Conservation (phyloP, 805 yeast genomes). For the Candida parachauliodes region DNA sequence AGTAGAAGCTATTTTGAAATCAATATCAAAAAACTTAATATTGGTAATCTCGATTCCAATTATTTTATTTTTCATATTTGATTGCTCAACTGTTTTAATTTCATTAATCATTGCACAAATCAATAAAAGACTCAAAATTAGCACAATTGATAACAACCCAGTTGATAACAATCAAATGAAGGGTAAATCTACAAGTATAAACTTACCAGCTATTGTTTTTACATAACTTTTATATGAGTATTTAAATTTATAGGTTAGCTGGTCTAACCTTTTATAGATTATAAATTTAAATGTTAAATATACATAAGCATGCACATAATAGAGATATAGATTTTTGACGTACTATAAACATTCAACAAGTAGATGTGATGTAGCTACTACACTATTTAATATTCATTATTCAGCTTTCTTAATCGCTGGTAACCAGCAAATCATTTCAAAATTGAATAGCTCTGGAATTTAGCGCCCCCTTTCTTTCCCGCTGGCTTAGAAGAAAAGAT, state of each 20-base stretch:
- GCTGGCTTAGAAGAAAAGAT: too few relatives aligned
- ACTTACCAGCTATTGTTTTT: background rate
- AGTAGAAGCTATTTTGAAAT: slow-evolving; percentile 1
- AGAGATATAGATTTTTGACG: too few relatives aligned
- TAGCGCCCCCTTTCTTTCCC: too few relatives aligned
- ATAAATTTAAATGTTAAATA: background rate
- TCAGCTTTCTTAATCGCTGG: background rate
- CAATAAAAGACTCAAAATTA: background rate
- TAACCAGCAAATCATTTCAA: background rate
- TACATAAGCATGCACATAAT: background rate
- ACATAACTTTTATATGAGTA: too few relatives aligned
- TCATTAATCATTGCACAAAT: background rate
- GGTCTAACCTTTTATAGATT: background rate
- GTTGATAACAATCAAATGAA: background rate
- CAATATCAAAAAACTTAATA: slow-evolving; percentile 7
- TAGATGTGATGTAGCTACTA: too few relatives aligned
- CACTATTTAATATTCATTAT: too few relatives aligned
- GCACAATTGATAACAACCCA: background rate
- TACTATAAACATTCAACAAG: too few relatives aligned
- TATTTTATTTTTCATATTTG: slow-evolving; percentile 7
- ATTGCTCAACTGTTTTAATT: slow-evolving; percentile 1
- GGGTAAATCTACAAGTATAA: background rate
- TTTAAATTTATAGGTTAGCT: background rate
- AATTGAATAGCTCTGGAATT: too few relatives aligned
- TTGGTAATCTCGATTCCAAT: slow-evolving; percentile 7